Evolutionary conservation across 805 yeast species (phyloP).

Genomic region (Cyberlindnera lachancei): DNA sequence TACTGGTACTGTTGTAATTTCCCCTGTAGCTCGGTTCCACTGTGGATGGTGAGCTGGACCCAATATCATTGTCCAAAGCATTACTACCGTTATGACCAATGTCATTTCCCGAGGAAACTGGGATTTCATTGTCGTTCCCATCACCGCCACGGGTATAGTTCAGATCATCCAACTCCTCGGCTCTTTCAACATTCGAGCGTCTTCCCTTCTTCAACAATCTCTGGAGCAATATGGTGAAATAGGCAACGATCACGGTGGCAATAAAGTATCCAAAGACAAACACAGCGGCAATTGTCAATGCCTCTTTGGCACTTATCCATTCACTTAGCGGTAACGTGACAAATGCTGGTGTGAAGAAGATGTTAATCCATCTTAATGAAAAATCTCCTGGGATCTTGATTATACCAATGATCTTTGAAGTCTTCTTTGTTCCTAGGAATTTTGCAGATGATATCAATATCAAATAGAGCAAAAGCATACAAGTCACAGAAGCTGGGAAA

Average conservation of each 20-base stretch:
- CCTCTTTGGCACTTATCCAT: conserved; percentile 60
- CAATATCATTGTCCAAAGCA: too few species aligned
- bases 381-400: conserved; percentile 63
- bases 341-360: conserved; percentile 73
- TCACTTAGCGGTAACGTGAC: conserved; percentile 61
- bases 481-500: conserved; percentile 66
- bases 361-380: conserved; percentile 68
- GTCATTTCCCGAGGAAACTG: not conserved
- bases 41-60: too few species aligned
- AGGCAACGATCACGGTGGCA: conserved; percentile 42
- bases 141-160: conserved; percentile 8
- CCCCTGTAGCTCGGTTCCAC: too few species aligned
- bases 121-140: too few species aligned
- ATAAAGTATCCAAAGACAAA: conserved; percentile 58
- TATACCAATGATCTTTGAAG: conserved; percentile 19
- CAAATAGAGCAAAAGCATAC: conserved; percentile 54
- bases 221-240: conserved; percentile 38
- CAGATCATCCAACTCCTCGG: conserved; percentile 22
- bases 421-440: conserved; percentile 29
- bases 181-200: conserved; percentile 19
- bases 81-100: not conserved
- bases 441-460: conserved; percentile 33
- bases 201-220: conserved; percentile 13
- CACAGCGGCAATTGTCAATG: conserved; percentile 66
- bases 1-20: not conserved